A percentile compares a stretch with the other conserved stretches of the same genome.
Evolutionary conservation across 441 rosid species (phyloP).

Genomic region (Adansonia grandidieri): DNA sequence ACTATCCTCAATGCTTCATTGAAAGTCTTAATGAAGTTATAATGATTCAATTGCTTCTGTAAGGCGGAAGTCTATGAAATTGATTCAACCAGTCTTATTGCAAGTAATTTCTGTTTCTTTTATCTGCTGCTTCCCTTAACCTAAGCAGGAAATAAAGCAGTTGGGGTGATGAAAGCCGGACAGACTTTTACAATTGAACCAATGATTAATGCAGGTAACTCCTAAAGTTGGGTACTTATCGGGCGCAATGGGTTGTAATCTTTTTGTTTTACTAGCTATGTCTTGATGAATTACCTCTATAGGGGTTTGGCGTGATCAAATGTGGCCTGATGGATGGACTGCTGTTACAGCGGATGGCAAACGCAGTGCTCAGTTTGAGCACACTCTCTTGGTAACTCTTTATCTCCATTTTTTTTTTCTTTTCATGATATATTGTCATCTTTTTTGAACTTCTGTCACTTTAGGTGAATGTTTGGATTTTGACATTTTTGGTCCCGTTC

Average conservation of each 20-base stretch:
- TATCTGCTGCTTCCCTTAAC: slow-evolving; percentile 47
- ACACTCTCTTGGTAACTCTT: slow-evolving; percentile 74
- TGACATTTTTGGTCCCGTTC: not conserved
- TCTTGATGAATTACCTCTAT: slow-evolving; percentile 10
- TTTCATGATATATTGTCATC: not conserved
- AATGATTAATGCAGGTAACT: slow-evolving; percentile 89
- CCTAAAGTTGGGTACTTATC: not conserved
- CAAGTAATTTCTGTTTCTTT: slow-evolving; percentile 16
- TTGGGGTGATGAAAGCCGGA: slow-evolving; percentile 95
- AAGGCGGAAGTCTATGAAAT: not conserved
- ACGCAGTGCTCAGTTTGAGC: slow-evolving; percentile 98
- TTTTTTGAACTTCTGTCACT: not conserved
- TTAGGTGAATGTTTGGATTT: not conserved
- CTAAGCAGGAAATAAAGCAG: slow-evolving; percentile 84
- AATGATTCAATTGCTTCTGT: not conserved
- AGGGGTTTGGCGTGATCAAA: slow-evolving; percentile 87
- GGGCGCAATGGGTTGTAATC: not conserved
- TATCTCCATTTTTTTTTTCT: not conserved
- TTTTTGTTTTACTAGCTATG: not conserved
- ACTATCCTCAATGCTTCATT: not conserved
- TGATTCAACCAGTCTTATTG: not conserved
- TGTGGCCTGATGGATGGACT: slow-evolving; percentile 99
- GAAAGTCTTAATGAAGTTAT: not conserved
- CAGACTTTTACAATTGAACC: slow-evolving; percentile 98
- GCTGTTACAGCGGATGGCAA: slow-evolving; percentile 92